Percentiles rank a stretch among this genome's conserved stretches.
Conservation (phyloP, 805 yeast genomes). For the Wickerhamomyces alni region DNA sequence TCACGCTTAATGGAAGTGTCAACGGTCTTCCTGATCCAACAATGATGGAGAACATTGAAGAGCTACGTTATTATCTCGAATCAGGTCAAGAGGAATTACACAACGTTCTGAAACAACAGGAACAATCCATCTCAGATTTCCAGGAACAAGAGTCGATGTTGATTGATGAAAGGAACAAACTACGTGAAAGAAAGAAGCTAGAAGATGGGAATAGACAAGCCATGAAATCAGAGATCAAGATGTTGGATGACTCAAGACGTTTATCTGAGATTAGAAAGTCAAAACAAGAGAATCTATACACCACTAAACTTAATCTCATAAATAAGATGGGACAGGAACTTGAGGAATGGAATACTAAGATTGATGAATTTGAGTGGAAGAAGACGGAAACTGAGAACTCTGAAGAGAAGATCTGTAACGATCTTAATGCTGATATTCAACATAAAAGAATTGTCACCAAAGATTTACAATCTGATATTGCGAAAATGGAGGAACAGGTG, state of each 20-base stretch:
- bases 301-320: conserved; percentile 24
- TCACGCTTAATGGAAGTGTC: conserved; percentile 10
- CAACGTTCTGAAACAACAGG: conserved; percentile 27
- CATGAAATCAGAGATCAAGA: conserved; percentile 34
- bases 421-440: conserved; percentile 13
- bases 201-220: conserved; percentile 36
- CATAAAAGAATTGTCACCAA: conserved; percentile 6
- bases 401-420: conserved; percentile 13
- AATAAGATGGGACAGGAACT: conserved; percentile 30
- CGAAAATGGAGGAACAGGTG: conserved; percentile 15
- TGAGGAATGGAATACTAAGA: conserved; percentile 26
- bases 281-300: conserved; percentile 26
- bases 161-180: conserved; percentile 29
- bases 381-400: conserved; percentile 10
- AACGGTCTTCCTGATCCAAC: conserved; percentile 15
- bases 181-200: conserved; percentile 32
- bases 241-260: conserved; percentile 35
- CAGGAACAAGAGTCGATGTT: conserved; percentile 32
- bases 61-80: conserved; percentile 35
- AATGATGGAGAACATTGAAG: conserved; percentile 34
- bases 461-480: conserved; percentile 7
- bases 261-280: conserved; percentile 29
- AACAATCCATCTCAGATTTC: conserved; percentile 29
- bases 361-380: conserved; percentile 21
- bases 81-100: conserved; percentile 36